phyloP scores from a whole-genome alignment of 208 protist genomes.

The Borovskyia barvae region DNA sequence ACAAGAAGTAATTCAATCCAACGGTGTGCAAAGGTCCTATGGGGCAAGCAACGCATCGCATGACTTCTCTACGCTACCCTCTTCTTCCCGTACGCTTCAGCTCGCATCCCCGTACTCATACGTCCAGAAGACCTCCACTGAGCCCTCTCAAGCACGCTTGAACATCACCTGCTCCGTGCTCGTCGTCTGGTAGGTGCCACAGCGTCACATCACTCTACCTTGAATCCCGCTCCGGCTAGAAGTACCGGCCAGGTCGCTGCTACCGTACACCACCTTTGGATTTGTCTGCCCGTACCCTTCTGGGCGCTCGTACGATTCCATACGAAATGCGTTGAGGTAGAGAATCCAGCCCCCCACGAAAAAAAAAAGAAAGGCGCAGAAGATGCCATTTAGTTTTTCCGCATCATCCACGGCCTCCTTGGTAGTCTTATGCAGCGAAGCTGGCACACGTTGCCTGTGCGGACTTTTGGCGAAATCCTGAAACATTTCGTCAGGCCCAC shows the following conservation, averaged over 20 bases:
- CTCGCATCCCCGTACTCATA: too few species aligned
- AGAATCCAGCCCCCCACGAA: slow-evolving; percentile 3
- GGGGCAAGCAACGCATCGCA: too few species aligned
- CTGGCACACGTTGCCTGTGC: slow-evolving; percentile 39
- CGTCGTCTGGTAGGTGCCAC: neutral
- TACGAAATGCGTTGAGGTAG: slow-evolving; percentile 47
- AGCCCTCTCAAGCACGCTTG: too few species aligned
- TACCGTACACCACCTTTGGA: slow-evolving; percentile 2
- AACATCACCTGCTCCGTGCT: too few species aligned
- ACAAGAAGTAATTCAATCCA: neutral
- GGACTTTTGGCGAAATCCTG: slow-evolving; percentile 54
- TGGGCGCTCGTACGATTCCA: slow-evolving; percentile 34
- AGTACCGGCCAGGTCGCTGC: slow-evolving; percentile 2
- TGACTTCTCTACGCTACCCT: too few species aligned
- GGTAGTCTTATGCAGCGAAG: slow-evolving; percentile 42
- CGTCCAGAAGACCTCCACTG: too few species aligned
- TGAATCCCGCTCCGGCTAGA: too few species aligned
- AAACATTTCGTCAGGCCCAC: slow-evolving; percentile 51
- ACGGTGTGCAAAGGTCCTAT: too few species aligned
- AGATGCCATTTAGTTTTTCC: slow-evolving; percentile 37
- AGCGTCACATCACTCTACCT: neutral
- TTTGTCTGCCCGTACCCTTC: slow-evolving; percentile 33
- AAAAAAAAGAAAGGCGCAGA: slow-evolving; percentile 28
- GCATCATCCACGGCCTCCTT: slow-evolving; percentile 39
- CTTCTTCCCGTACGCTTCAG: too few species aligned